A percentile compares a stretch with the other conserved stretches of the same genome.
phyloP scores from a whole-genome alignment of 176 grass and related monocot species.

The Elaeis guineensis region DNA sequence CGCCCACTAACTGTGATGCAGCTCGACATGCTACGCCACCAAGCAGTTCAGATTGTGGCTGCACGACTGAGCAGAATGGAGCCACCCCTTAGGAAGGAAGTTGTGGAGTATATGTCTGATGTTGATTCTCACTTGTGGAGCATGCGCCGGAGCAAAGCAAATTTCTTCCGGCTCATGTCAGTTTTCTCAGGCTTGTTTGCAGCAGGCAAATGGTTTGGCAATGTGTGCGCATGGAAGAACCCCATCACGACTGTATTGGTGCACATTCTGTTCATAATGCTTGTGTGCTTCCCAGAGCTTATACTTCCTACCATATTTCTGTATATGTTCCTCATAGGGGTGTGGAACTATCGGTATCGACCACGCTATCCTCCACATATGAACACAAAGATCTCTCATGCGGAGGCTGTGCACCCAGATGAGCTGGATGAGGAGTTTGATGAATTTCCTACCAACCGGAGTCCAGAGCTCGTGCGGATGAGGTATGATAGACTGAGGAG shows the following conservation, averaged over 20 bases:
- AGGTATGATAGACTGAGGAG: conserved; percentile 91
- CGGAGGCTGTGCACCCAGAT: conserved; percentile 72
- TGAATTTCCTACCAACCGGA: conserved; percentile 59
- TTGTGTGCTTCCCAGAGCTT: conserved; percentile 94
- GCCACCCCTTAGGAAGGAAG: conserved; percentile 87
- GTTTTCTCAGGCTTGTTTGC: conserved; percentile 79
- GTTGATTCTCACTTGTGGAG: conserved; percentile 91
- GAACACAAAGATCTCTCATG: conserved; percentile 97
- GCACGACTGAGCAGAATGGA: conserved; percentile 83
- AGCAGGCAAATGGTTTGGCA: conserved; percentile 69
- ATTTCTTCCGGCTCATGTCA: conserved; percentile 92
- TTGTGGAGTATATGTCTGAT: conserved; percentile 96
- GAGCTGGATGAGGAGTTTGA: conserved; percentile 95
- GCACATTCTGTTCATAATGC: conserved; percentile 85
- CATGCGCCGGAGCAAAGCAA: conserved; percentile 95
- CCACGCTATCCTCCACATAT: conserved; percentile 91
- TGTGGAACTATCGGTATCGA: conserved; percentile 93
- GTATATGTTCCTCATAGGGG: conserved; percentile 92
- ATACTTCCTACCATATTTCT: conserved; percentile 78
- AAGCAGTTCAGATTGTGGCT: conserved; percentile 88
- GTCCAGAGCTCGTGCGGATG: conserved; percentile 49
- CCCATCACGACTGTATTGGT: conserved; percentile 88
- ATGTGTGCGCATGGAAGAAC: conserved; percentile 86
- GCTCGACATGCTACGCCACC: conserved; percentile 66
- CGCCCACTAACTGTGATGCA: conserved; percentile 86